Conservation (phyloP, 345 rosid genomes). For the Schrenkiella parvula region DNA sequence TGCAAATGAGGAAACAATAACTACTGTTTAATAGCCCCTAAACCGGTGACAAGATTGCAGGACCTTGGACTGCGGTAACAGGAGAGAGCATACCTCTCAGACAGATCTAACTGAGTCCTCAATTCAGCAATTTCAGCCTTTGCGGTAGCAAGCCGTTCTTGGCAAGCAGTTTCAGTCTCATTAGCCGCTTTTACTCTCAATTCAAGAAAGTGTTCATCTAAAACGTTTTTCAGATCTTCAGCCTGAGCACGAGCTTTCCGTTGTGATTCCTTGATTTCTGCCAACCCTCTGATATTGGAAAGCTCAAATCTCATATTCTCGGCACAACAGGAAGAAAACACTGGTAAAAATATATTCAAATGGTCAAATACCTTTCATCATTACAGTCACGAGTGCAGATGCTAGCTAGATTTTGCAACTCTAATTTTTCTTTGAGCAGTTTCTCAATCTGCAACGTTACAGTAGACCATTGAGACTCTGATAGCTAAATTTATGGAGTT, state of each 20-base stretch:
- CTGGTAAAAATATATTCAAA: constrained; percentile 16
- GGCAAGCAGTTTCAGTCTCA: constrained; percentile 90
- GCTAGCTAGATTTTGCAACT: constrained; percentile 67
- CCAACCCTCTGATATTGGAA: constrained; percentile 51
- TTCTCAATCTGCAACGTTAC: constrained; percentile 67
- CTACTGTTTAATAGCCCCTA: not conserved
- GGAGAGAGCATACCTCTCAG: constrained; percentile 58
- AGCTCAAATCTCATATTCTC: constrained; percentile 2
- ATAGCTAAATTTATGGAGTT: constrained; percentile 2
- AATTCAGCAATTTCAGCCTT: constrained; percentile 83
- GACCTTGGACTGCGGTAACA: constrained; percentile 6
- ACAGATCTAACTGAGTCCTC: constrained; percentile 65
- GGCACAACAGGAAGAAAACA: not conserved
- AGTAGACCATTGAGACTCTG: constrained; percentile 11
- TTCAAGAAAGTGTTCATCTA: constrained; percentile 88
- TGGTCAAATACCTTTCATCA: constrained; percentile 57
- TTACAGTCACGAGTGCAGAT: constrained; percentile 65
- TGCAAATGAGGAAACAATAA: constrained; percentile 33
- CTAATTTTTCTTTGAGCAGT: constrained; percentile 64
- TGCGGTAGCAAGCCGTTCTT: constrained; percentile 74
- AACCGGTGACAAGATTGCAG: not conserved
- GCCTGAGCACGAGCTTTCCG: constrained; percentile 71
- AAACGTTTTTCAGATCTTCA: constrained; percentile 56
- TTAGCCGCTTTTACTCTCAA: constrained; percentile 95
- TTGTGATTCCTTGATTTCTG: constrained; percentile 80